Conservation (phyloP, 495 filamentous ascomycete species). For the Podospora didyma region DNA sequence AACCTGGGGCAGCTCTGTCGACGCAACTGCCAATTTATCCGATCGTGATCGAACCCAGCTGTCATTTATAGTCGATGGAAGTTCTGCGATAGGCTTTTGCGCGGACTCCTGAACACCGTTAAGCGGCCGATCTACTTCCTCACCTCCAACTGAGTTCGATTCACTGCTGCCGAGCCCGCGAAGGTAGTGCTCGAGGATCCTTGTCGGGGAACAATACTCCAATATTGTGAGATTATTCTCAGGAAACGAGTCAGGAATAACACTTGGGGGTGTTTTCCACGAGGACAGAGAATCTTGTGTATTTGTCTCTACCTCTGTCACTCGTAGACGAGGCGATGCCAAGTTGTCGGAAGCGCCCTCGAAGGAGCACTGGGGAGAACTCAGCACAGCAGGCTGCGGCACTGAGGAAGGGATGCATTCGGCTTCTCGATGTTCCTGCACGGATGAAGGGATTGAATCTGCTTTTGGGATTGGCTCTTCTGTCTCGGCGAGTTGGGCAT, state of each 20-base stretch:
- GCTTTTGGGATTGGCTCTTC: too few species aligned
- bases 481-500: too few species aligned
- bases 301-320: background rate
- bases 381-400: background rate
- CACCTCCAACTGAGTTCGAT: conserved; percentile 3
- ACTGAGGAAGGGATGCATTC: too few species aligned
- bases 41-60: too few species aligned
- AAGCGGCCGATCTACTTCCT: background rate
- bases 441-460: too few species aligned
- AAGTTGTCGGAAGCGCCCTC: conserved; percentile 35
- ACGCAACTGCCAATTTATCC: too few species aligned
- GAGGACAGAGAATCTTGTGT: conserved; percentile 17
- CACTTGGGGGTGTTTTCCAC: conserved; percentile 36
- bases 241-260: conserved; percentile 39
- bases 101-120: background rate
- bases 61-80: too few species aligned
- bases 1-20: too few species aligned
- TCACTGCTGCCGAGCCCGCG: conserved; percentile 28
- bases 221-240: conserved; percentile 22
- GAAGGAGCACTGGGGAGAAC: conserved; percentile 40
- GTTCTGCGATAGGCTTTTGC: too few species aligned
- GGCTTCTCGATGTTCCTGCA: too few species aligned
- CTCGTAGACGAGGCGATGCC: conserved; percentile 31
- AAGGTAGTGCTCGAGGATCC: conserved; percentile 39
- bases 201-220: conserved; percentile 36